Evolutionary conservation across 2,329 filamentous ascomycete genomes (phyloP).

Genomic region (Epichloe festucae): DNA sequence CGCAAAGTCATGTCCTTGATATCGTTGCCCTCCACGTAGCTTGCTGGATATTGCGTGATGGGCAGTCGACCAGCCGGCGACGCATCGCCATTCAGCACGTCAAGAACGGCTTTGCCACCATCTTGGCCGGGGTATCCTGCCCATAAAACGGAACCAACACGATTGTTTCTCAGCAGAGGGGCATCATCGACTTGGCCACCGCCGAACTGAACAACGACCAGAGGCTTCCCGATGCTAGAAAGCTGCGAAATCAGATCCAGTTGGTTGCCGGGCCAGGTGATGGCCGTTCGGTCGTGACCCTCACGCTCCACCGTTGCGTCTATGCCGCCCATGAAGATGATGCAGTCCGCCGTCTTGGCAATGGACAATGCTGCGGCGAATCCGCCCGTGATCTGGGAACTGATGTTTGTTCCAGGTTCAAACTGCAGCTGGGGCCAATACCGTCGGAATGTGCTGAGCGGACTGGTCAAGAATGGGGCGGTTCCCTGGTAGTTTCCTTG

Average conservation of each 20-base stretch:
- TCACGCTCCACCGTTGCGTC: slow-evolving; percentile 40
- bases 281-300: slow-evolving; percentile 33
- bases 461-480: slow-evolving; percentile 9
- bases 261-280: slow-evolving; percentile 40
- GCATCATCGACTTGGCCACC: slow-evolving; percentile 40
- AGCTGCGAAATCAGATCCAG: slow-evolving; percentile 32
- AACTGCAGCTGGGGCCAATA: background rate
- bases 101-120: slow-evolving; percentile 40
- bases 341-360: slow-evolving; percentile 22
- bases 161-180: slow-evolving; percentile 31
- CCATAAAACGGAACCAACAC: slow-evolving; percentile 42
- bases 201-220: slow-evolving; percentile 39
- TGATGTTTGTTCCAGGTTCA: background rate
- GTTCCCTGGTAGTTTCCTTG: slow-evolving; percentile 15
- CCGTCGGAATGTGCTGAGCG: slow-evolving; percentile 3
- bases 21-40: slow-evolving; percentile 34
- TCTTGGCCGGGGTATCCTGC: slow-evolving; percentile 47
- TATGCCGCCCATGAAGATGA: slow-evolving; percentile 44
- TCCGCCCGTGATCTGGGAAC: background rate
- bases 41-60: slow-evolving; percentile 40
- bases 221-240: slow-evolving; percentile 29
- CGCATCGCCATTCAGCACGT: slow-evolving; percentile 36
- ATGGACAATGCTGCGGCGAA: background rate
- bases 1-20: slow-evolving; percentile 45
- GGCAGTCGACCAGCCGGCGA: slow-evolving; percentile 41